A percentile compares a stretch with the other conserved stretches of the same genome.
phyloP scores from a whole-genome alignment of 2,329 filamentous ascomycete species.

The Coniochaeta pulveracea region DNA sequence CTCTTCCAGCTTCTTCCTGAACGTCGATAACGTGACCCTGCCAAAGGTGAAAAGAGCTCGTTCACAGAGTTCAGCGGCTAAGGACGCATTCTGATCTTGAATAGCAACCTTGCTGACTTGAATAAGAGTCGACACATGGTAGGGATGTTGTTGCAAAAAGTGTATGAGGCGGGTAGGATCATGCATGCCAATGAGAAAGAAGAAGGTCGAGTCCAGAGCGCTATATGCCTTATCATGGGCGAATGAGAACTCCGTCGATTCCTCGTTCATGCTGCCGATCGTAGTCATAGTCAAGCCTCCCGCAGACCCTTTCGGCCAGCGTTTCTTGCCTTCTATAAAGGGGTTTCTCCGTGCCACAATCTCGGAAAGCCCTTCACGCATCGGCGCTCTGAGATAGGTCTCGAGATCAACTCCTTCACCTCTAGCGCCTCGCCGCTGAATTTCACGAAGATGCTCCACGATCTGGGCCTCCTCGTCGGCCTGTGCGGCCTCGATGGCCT shows the following conservation, averaged over 20 bases:
- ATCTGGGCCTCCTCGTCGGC: conserved; percentile 36
- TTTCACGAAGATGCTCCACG: conserved; percentile 26
- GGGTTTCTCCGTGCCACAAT: conserved; percentile 66
- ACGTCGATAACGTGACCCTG: conserved; percentile 75
- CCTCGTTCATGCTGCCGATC: conserved; percentile 28
- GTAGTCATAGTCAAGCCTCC: conserved; percentile 76
- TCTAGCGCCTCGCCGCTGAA: too few relatives aligned
- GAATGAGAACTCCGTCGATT: conserved; percentile 64
- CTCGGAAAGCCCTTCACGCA: conserved; percentile 55
- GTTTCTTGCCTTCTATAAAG: conserved; percentile 77
- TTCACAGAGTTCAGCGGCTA: conserved; percentile 80
- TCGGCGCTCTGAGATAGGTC: conserved; percentile 36
- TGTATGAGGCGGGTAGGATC: conserved; percentile 75
- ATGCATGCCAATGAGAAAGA: conserved; percentile 67
- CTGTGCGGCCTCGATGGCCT: conserved; percentile 42
- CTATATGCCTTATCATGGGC: conserved; percentile 66
- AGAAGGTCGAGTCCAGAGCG: conserved; percentile 64
- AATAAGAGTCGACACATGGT: conserved; percentile 87
- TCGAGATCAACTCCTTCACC: conserved; percentile 51
- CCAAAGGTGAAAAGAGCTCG: conserved; percentile 88
- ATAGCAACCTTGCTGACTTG: conserved; percentile 89
- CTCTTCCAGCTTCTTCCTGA: conserved; percentile 61
- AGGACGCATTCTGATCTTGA: conserved; percentile 77
- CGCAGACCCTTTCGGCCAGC: conserved; percentile 71
- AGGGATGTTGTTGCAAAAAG: conserved; percentile 65